These are phyloP conservation scores for Vitis riparia DNA, from an alignment of 164 flowering plant genomes.

Conservation along the genomic window DNA sequence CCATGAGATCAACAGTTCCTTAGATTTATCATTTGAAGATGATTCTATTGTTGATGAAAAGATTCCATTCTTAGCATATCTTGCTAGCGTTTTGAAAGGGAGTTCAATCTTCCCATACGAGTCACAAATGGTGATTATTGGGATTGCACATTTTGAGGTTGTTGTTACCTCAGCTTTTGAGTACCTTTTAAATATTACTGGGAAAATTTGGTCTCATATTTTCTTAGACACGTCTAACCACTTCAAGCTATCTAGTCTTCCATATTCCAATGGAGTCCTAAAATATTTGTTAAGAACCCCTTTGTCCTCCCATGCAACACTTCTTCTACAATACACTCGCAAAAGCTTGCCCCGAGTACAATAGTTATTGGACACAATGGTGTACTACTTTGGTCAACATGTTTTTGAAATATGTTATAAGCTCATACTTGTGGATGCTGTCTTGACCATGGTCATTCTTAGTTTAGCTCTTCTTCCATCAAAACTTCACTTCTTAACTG, in stretches of 20 bases:
- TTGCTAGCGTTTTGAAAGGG: slow-evolving; percentile 69
- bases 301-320: slow-evolving; percentile 88
- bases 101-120: slow-evolving; percentile 72
- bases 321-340: slow-evolving; percentile 6
- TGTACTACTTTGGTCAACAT: slow-evolving; percentile 23
- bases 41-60: slow-evolving; percentile 98
- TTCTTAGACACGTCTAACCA: slow-evolving; percentile 95
- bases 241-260: slow-evolving; percentile 90
- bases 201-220: slow-evolving; percentile 78
- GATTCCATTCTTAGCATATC: slow-evolving; percentile 93
- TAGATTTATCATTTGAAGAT: slow-evolving; percentile 89
- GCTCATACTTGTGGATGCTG: slow-evolving; percentile 68
- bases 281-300: slow-evolving; percentile 74
- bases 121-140: slow-evolving; percentile 89
- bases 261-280: slow-evolving; percentile 86
- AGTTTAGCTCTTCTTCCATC: slow-evolving; percentile 84
- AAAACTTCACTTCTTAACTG: slow-evolving; percentile 63
- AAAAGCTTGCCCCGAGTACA: too few relatives aligned
- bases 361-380: too few relatives aligned
- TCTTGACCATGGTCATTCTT: slow-evolving; percentile 85
- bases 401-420: slow-evolving; percentile 78
- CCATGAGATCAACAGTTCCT: slow-evolving; percentile 82
- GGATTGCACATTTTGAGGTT: slow-evolving; percentile 88
- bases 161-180: slow-evolving; percentile 92
- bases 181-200: slow-evolving; percentile 70